Evolutionary conservation across 2,329 filamentous ascomycete species (phyloP), one percentile per base, ranked within the genome.

Genomic region (Chrysoporthe austroafricana): DNA sequence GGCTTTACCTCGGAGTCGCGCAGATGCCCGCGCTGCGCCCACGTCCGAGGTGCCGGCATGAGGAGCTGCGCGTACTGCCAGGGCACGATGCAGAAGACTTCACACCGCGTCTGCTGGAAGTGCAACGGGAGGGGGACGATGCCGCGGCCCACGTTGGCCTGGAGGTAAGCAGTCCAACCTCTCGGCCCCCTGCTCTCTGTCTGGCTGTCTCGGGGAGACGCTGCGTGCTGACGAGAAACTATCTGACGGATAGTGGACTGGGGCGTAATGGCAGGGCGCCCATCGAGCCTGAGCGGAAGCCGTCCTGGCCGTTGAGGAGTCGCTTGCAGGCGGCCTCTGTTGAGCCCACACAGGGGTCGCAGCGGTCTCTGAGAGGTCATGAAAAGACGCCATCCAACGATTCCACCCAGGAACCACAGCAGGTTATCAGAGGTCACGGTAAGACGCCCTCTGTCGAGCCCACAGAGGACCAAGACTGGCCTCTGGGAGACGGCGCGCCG

Each of bases 71-170:
- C 59, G 21, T 57, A 56, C 26, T 57, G 62, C 39, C 36, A 57
- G 21, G 62, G 52, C 39, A 34, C 62, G 42, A 58, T 58, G 63
- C 54, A 64, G 42, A 50, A 21, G 43, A 57, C 56, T 9, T 21
- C 63, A 26, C 39, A 13, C 56, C 42, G 56, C 18, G 42, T 64
- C 2, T 64, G 63, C 43, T 64, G 63, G 63, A 64, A 64, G 39
- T 64, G 63, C 32, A 64, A 64, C 44, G 63, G 63, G 18, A 52
- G 63, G n/a, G 63, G 63, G 7, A 36, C 52, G 16, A 64, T 64
- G 4, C 63, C 63, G 32, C 42, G 54, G 43, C 63, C 63, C 21
- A n/a, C 43, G 42, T 11, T 61, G 59, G 59, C 59, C n/a, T 61
- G 59, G 59, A 61, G 59, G 59, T 61, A 6, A 46, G 59, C 8